Evolutionary conservation across 2,329 filamentous ascomycete genomes (phyloP).

Genomic region (Allantophomopsis lycopodina): DNA sequence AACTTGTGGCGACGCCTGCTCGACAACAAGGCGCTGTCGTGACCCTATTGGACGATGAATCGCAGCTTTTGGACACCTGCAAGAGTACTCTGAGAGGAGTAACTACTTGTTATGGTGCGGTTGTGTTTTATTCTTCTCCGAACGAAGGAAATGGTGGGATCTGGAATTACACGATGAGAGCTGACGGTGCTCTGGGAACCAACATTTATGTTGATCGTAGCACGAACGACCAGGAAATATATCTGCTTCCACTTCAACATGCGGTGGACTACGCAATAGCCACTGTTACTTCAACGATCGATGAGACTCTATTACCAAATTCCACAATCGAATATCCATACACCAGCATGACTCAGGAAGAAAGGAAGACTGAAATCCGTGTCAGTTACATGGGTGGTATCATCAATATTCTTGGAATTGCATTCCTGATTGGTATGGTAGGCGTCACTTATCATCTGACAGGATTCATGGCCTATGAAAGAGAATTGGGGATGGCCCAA

Average conservation of each 20-base stretch:
- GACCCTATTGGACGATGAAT: slow-evolving; percentile 35
- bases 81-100: slow-evolving; percentile 50
- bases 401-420: slow-evolving; percentile 63
- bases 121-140: slow-evolving; percentile 65
- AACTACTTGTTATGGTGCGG: slow-evolving; percentile 58
- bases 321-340: slow-evolving; percentile 59
- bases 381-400: slow-evolving; percentile 58
- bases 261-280: slow-evolving; percentile 66
- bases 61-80: slow-evolving; percentile 49
- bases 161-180: slow-evolving; percentile 82
- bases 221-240: slow-evolving; percentile 65
- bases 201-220: slow-evolving; percentile 49
- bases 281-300: slow-evolving; percentile 28
- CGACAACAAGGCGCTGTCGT: slow-evolving; percentile 39
- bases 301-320: slow-evolving; percentile 24
- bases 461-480: slow-evolving; percentile 72
- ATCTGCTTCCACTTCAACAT: slow-evolving; percentile 65
- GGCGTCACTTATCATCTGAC: slow-evolving; percentile 79
- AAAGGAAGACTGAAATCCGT: slow-evolving; percentile 53
- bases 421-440: slow-evolving; percentile 67
- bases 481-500: slow-evolving; percentile 78
- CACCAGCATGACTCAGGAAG: slow-evolving; percentile 54
- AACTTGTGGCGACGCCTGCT: slow-evolving; percentile 43
- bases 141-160: slow-evolving; percentile 47
- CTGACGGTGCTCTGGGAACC: slow-evolving; percentile 55